Evolutionary conservation across 208 protist genomes (phyloP), one percentile per base, ranked within the genome.

Genomic region (Leishmania tropica): DNA sequence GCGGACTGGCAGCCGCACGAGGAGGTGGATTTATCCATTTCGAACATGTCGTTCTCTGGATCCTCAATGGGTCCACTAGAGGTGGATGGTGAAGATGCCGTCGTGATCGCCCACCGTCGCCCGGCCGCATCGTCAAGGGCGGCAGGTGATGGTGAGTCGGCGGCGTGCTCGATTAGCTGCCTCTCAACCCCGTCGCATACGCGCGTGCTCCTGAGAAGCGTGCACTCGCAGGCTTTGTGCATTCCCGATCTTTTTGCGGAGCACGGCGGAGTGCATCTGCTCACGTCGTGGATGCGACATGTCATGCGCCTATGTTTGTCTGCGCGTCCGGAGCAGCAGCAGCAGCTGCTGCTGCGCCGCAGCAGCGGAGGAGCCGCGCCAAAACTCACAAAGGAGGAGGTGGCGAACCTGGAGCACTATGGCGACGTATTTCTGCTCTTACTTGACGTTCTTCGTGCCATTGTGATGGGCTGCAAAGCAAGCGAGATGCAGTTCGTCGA

Each of bases 251-350:
- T 85, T n/a, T 85, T 85, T 24, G 82, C 82, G 60, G 75, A 64
- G n/a, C 64, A 81, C 42, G 78, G 82, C 31, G 82, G 82, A 1
- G 45, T 85, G 11, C 74, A 76, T n/a, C 35, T 78, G 53, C 73
- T 85, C 35, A 77, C 76, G 64, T 60, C 48, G 73, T 85, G 82
- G 82, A 76, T 85, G 8, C 82, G 78, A 35, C 78, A 85, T 79
- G 78, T 51, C 62, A 58, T 85, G 28, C 24, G 48, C 15, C 82
- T 82, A 17, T 85, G 82, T 48, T 67, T 81, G 17, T 58, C 77
- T 17, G 73, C 56, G 2, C 62, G 19, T 35, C 60, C 10, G 47
- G 13, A n/a, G 58, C 48, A 58, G 37, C 79, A 28, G 48, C 78
- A 28, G 45, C 53, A 60, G 40, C 73, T 11, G 17, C 40, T 21